A percentile compares a stretch with the other conserved stretches of the same genome.
Evolutionary conservation across 1,284 basidiomycete species (phyloP).

Genomic region (Porodaedalea pini): DNA sequence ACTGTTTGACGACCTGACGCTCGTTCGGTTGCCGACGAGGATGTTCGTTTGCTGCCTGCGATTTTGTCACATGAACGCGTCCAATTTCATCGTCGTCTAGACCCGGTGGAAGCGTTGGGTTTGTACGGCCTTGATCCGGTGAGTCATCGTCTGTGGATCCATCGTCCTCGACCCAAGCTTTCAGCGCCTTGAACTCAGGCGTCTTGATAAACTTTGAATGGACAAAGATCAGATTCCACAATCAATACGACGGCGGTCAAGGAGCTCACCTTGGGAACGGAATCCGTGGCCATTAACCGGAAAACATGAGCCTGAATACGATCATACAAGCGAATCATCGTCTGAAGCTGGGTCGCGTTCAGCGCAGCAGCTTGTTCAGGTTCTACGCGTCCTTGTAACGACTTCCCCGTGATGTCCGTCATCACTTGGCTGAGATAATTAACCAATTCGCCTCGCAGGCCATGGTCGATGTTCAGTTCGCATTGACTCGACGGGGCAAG

Average conservation of each 20-base stretch:
- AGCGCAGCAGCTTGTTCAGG: constrained; percentile 72
- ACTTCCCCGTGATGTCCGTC: constrained; percentile 68
- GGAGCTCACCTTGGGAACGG: constrained; percentile 80
- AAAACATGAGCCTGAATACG: constrained; percentile 97
- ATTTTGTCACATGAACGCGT: constrained; percentile 81
- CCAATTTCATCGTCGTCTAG: constrained; percentile 58
- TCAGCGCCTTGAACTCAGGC: constrained; percentile 68
- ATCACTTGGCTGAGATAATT: constrained; percentile 90
- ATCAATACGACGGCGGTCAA: constrained; percentile 2
- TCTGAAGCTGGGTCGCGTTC: constrained; percentile 93
- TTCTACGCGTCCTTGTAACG: constrained; percentile 74
- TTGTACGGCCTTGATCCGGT: constrained; percentile 44
- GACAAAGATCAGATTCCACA: constrained; percentile 12
- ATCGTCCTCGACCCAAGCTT: constrained; percentile 71
- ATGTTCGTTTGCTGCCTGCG: constrained; percentile 63
- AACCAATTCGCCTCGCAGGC: constrained; percentile 89
- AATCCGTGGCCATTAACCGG: constrained; percentile 96
- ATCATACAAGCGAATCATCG: constrained; percentile 91
- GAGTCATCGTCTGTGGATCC: constrained; percentile 64
- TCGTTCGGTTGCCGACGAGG: constrained; percentile 46
- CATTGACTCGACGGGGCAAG: constrained; percentile 92
- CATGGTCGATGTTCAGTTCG: constrained; percentile 98
- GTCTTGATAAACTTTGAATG: constrained; percentile 75
- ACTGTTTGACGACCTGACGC: constrained; percentile 27
- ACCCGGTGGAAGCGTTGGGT: constrained; percentile 64